Conservation (phyloP, 2,329 filamentous ascomycete genomes). For the Hypoxylon sp. region DNA sequence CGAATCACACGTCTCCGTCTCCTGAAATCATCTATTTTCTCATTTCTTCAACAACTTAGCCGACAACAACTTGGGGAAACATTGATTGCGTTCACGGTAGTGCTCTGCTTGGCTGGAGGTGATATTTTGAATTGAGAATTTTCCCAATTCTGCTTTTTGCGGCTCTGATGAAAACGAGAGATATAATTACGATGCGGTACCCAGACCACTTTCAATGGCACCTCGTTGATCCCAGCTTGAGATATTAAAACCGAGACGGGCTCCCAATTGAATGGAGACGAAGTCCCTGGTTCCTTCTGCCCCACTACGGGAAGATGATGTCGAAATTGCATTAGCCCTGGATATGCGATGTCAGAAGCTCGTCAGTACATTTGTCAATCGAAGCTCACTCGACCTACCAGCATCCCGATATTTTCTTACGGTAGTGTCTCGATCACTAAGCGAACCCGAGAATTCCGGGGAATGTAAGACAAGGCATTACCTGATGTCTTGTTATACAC, state of each 20-base stretch:
- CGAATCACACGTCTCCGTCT: slow-evolving; percentile 40
- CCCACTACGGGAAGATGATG: slow-evolving; percentile 44
- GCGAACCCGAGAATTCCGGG: slow-evolving; percentile 47
- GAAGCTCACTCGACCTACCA: not conserved
- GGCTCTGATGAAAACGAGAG: slow-evolving; percentile 44
- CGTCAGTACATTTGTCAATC: slow-evolving; percentile 20
- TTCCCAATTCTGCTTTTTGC: slow-evolving; percentile 43
- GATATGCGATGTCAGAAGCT: slow-evolving; percentile 39
- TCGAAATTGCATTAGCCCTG: slow-evolving; percentile 45
- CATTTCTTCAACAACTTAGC: slow-evolving; percentile 33
- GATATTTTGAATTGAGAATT: slow-evolving; percentile 34
- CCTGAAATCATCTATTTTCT: slow-evolving; percentile 33
- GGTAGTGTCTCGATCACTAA: slow-evolving; percentile 39
- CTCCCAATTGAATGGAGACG: slow-evolving; percentile 16
- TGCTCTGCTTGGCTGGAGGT: slow-evolving; percentile 31
- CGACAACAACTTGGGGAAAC: slow-evolving; percentile 24
- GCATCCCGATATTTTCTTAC: slow-evolving; percentile 17
- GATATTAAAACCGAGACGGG: not conserved
- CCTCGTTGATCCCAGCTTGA: slow-evolving; percentile 20
- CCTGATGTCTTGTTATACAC: slow-evolving; percentile 27
- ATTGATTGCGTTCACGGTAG: slow-evolving; percentile 26
- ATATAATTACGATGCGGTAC: slow-evolving; percentile 23
- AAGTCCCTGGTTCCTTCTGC: slow-evolving; percentile 26
- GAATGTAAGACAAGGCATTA: slow-evolving; percentile 30
- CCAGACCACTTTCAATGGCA: slow-evolving; percentile 8